These are phyloP conservation scores for Chaetomium strumarium DNA, from an alignment of 2,329 filamentous ascomycete genomes.

Conservation along the genomic window DNA sequence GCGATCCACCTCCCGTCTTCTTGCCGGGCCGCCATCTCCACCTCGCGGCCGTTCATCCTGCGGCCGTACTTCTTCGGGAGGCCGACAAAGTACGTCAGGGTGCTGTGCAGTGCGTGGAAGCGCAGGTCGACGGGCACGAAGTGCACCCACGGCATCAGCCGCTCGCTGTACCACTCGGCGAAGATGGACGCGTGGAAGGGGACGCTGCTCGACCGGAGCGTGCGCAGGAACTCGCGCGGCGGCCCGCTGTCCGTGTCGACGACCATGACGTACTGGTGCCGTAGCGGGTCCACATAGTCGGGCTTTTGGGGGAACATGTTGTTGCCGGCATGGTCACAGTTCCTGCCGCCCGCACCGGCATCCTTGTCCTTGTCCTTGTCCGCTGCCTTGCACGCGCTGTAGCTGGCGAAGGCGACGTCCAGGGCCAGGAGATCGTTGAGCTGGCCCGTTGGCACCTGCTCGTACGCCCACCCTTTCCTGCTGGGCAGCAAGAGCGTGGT, in stretches of 20 bases:
- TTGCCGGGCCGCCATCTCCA: slow-evolving; percentile 43
- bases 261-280: slow-evolving; percentile 65
- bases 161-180: slow-evolving; percentile 71
- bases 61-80: slow-evolving; percentile 27
- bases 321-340: slow-evolving; percentile 34
- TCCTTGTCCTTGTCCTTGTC: too few relatives aligned
- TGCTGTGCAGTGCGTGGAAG: slow-evolving; percentile 67
- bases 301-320: slow-evolving; percentile 46
- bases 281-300: slow-evolving; percentile 46
- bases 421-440: slow-evolving; percentile 50
- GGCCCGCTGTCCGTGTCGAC: slow-evolving; percentile 66
- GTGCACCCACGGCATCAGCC: slow-evolving; percentile 70
- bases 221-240: slow-evolving; percentile 51
- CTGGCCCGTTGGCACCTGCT: slow-evolving; percentile 45
- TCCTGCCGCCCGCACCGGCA: too few relatives aligned
- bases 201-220: slow-evolving; percentile 59
- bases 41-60: slow-evolving; percentile 39
- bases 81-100: slow-evolving; percentile 65
- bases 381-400: slow-evolving; percentile 49
- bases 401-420: slow-evolving; percentile 54
- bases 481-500: slow-evolving; percentile 53
- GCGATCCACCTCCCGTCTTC: slow-evolving; percentile 60
- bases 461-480: slow-evolving; percentile 46
- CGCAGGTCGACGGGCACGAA: slow-evolving; percentile 73
- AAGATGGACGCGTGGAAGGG: slow-evolving; percentile 69